Percentiles rank a stretch among this genome's conserved stretches.
Evolutionary conservation across 73 alveolate genomes (phyloP).

Genomic region (Blepharisma japonicum): DNA sequence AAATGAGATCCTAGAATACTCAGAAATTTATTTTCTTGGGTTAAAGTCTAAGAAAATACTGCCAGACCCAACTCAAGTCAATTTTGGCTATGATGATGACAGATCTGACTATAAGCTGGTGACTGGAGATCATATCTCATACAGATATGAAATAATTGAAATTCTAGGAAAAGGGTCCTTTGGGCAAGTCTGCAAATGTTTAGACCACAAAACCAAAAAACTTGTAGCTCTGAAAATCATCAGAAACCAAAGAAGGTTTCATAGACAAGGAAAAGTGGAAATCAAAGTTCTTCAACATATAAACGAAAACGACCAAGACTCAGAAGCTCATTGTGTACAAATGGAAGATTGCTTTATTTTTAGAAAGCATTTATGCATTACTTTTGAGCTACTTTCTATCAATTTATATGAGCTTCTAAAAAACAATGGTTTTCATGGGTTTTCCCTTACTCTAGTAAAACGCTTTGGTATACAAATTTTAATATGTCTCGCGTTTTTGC

Average conservation of each 20-base stretch:
- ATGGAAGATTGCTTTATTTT: slow-evolving; percentile 51
- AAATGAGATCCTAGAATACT: no score
- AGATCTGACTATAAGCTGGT: slow-evolving; percentile 78
- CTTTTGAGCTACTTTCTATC: slow-evolving; percentile 64
- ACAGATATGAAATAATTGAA: slow-evolving; percentile 82
- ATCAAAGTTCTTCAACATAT: slow-evolving; percentile 66
- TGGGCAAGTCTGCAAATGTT: slow-evolving; percentile 88
- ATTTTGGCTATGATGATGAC: slow-evolving; percentile 41
- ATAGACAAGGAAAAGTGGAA: slow-evolving; percentile 84
- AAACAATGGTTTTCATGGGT: slow-evolving; percentile 65
- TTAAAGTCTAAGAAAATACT: slow-evolving; percentile 28
- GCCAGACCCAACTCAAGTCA: slow-evolving; percentile 21
- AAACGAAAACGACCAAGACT: slow-evolving; percentile 44
- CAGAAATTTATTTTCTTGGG: no score
- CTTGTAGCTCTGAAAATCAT: slow-evolving; percentile 83
- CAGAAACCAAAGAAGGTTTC: slow-evolving; percentile 80
- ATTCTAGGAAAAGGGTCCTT: slow-evolving; percentile 90
- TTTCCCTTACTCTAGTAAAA: slow-evolving; percentile 53
- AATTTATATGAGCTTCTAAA: slow-evolving; percentile 71
- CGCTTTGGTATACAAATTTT: slow-evolving; percentile 65
- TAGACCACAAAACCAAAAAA: slow-evolving; percentile 83
- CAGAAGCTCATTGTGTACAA: slow-evolving; percentile 41
- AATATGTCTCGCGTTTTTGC: slow-evolving; percentile 49
- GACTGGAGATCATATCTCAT: slow-evolving; percentile 79
- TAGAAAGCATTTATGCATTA: slow-evolving; percentile 66